Base-by-base conservation (phyloP, 2,329 filamentous ascomycete species). In the Arthrobotrys iridis region DNA sequence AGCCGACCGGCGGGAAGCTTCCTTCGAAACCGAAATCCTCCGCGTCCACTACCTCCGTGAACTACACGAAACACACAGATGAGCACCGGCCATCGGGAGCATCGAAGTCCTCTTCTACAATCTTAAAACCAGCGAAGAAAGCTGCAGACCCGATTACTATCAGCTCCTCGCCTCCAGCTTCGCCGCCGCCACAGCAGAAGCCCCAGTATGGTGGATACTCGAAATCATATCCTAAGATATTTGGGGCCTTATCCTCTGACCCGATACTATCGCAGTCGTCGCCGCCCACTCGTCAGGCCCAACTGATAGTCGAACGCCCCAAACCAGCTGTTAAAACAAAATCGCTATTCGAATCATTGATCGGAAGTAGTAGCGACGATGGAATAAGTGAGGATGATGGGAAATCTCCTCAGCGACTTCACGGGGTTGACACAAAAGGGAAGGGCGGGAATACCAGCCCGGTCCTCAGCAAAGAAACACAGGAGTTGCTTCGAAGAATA, bases 191-290 rank as follows among this genome's bases (percentile, higher is more conserved):
- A 5, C 63, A 7, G 10, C 60, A 30, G 45, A 15, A 24, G 8
- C 30, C 30, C 15, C 24, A 57, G 4, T 37, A n/a, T 22, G 18
- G 24, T 13, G 43, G 35, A 33, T 63, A 59, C 7, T 37, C 26
- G 4, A 65, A 45, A 48, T 37, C 70, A 15, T 63, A 67, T 28
- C 57, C 70, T 10, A 67, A 63, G 37, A 67, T 74, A 28, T 74
- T 74, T 52, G 70, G 62, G 4, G 62, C 52, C 4, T 26, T 67
- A 48, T 63, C 70, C 8, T 74, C 70, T 7, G 70, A 74, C 11
- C 70, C 70, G 1, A 74, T 74, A 55, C 26, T 67, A 37, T 74
- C 70, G 7, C 70, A 74, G 26, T 74, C 70, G 8, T 74, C 70
- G 13, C 68, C 68, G n/a, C 48, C 52, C n/a, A 4, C 57, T 22